Conservation (phyloP, 371 early-diverging fungal genomes). For the Mucor indicus region DNA sequence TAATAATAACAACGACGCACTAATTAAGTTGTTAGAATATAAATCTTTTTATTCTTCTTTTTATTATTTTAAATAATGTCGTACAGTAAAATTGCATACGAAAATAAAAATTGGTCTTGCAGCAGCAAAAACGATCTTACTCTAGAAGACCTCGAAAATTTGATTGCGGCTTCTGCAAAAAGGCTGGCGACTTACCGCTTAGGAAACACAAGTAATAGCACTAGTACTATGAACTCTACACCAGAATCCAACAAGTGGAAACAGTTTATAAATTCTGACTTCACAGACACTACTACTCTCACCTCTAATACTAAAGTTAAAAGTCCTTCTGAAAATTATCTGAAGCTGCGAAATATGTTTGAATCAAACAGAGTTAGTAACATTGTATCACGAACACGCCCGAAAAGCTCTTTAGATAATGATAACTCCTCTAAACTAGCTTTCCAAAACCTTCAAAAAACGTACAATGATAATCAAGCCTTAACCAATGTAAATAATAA, state of each 20-base stretch:
- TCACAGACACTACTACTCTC: background rate
- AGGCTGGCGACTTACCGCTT: slow-evolving; percentile 37
- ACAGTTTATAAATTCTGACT: background rate
- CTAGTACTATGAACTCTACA: background rate
- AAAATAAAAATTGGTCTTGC: slow-evolving; percentile 27
- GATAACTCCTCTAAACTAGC: no score
- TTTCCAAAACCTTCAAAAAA: no score
- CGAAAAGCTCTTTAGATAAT: no score
- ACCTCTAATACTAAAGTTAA: slow-evolving; percentile 1
- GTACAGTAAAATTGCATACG: no score
- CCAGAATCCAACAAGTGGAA: slow-evolving; percentile 5
- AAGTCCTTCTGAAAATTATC: slow-evolving; percentile 19
- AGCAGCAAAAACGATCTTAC: slow-evolving; percentile 33
- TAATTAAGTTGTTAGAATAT: no score
- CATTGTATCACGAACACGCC: no score
- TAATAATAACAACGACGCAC: slow-evolving; percentile 32
- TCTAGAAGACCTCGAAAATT: slow-evolving; percentile 39
- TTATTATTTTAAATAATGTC: no score
- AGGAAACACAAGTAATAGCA: slow-evolving; percentile 11
- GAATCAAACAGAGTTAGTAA: slow-evolving; percentile 10
- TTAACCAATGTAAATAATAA: no score
- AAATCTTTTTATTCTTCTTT: no score
- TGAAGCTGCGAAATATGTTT: slow-evolving; percentile 19
- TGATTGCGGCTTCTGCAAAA: slow-evolving; percentile 49
- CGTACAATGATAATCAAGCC: no score